Evolutionary conservation across 2,329 filamentous ascomycete genomes (phyloP).

Genomic region (Aspergillus proliferans): DNA sequence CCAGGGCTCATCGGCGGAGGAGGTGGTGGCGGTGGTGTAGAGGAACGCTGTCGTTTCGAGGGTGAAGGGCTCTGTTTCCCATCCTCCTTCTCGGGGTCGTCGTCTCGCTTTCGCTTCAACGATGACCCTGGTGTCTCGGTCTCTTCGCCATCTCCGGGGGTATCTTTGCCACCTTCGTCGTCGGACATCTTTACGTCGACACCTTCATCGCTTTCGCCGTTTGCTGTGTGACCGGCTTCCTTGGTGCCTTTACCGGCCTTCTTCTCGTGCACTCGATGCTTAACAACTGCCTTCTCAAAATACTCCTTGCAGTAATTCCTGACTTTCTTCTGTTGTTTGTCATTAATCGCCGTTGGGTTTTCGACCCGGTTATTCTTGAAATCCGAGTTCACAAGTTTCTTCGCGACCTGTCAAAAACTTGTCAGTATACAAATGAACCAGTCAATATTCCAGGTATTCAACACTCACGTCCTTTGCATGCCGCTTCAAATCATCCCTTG

Average conservation of each 20-base stretch:
- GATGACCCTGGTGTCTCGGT: slow-evolving; percentile 1
- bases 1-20: slow-evolving; percentile 24
- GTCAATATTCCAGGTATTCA: neutral
- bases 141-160: slow-evolving; percentile 3
- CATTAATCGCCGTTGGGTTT: slow-evolving; percentile 69
- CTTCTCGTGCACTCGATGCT: slow-evolving; percentile 64
- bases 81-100: slow-evolving; percentile 24
- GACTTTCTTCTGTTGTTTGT: slow-evolving; percentile 74
- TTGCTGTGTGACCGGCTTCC: slow-evolving; percentile 15
- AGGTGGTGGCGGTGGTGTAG: slow-evolving; percentile 30
- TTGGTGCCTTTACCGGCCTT: slow-evolving; percentile 46
- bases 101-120: slow-evolving; percentile 60
- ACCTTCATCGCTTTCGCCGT: slow-evolving; percentile 11
- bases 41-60: slow-evolving; percentile 50
- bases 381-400: slow-evolving; percentile 85
- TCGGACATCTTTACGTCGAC: slow-evolving; percentile 38
- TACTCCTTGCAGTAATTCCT: slow-evolving; percentile 79
- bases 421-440: slow-evolving; percentile 38
- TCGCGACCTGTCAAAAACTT: slow-evolving; percentile 53
- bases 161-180: slow-evolving; percentile 27
- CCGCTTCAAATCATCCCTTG: slow-evolving; percentile 66
- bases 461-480: slow-evolving; percentile 56
- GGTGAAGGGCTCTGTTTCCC: slow-evolving; percentile 41
- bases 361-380: slow-evolving; percentile 84
- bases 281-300: slow-evolving; percentile 76